phyloP scores from a whole-genome alignment of 1,284 basidiomycete genomes.

The Cystobasidiaceae sp. region DNA sequence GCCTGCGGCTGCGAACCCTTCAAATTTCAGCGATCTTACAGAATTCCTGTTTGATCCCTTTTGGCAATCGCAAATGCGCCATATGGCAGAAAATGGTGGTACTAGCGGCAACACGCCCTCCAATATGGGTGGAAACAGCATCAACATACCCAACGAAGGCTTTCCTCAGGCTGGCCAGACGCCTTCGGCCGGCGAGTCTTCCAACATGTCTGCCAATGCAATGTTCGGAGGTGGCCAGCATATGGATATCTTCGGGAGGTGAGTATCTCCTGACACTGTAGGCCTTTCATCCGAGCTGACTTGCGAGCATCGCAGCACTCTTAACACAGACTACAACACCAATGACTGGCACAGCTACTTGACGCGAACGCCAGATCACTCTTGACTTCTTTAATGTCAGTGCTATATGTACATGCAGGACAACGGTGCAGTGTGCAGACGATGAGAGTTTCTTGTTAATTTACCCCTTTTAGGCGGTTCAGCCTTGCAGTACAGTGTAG shows the following conservation, averaged over 20 bases:
- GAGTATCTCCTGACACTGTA: neutral
- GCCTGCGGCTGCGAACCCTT: neutral
- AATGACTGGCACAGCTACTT: slow-evolving; percentile 8
- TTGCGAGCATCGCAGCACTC: neutral
- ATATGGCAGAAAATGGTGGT: neutral
- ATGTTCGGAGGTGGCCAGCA: neutral
- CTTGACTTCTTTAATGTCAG: neutral
- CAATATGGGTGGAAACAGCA: neutral
- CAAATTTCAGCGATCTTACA: slow-evolving; percentile 10
- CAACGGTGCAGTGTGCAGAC: too few relatives aligned
- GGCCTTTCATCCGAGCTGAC: too few relatives aligned
- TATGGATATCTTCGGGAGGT: neutral
- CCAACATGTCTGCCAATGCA: neutral
- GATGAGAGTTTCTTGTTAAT: too few relatives aligned
- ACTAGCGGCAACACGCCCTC: too few relatives aligned
- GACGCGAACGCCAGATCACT: neutral
- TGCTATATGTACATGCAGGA: neutral
- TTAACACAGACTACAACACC: slow-evolving; percentile 1
- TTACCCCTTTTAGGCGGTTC: neutral
- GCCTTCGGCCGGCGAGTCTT: neutral
- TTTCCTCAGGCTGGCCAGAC: neutral
- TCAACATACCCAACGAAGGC: neutral
- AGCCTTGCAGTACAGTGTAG: too few relatives aligned
- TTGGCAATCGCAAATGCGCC: slow-evolving; percentile 25
- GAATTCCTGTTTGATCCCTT: slow-evolving; percentile 30